Conservation (phyloP, 805 yeast genomes). For the Wickerhamia fluorescens region DNA sequence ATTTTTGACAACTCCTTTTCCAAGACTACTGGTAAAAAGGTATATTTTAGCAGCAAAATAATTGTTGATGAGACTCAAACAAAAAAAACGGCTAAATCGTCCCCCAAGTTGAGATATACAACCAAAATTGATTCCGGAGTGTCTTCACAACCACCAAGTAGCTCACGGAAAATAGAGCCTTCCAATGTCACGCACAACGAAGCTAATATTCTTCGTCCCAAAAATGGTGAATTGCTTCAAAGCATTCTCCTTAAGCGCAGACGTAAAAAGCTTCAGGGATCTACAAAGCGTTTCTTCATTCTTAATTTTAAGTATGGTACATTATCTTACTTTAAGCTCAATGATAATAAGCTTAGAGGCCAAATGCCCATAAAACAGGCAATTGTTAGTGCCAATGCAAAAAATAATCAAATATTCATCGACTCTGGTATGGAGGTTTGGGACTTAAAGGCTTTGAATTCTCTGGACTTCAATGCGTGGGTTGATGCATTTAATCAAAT, state of each 20-base stretch:
- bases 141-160: background rate
- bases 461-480: constrained; percentile 74
- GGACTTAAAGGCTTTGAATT: constrained; percentile 67
- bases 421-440: constrained; percentile 96
- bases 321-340: constrained; percentile 72
- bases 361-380: constrained; percentile 83
- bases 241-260: constrained; percentile 73
- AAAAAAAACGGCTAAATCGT: background rate
- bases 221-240: constrained; percentile 67
- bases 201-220: constrained; percentile 27
- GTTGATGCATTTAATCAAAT: constrained; percentile 63
- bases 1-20: constrained; percentile 90
- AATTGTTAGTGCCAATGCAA: constrained; percentile 72
- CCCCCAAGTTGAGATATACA: constrained; percentile 1
- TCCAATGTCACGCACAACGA: constrained; percentile 8
- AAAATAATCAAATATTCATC: constrained; percentile 61
- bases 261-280: constrained; percentile 81
- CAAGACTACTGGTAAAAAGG: constrained; percentile 74
- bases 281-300: constrained; percentile 75
- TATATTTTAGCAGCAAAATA: constrained; percentile 49
- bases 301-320: constrained; percentile 79
- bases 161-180: background rate
- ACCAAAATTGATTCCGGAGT: constrained; percentile 1
- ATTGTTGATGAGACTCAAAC: background rate
- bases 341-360: constrained; percentile 73